Base-by-base conservation (phyloP, 805 yeast species). In the Lipomyces orientalis region DNA sequence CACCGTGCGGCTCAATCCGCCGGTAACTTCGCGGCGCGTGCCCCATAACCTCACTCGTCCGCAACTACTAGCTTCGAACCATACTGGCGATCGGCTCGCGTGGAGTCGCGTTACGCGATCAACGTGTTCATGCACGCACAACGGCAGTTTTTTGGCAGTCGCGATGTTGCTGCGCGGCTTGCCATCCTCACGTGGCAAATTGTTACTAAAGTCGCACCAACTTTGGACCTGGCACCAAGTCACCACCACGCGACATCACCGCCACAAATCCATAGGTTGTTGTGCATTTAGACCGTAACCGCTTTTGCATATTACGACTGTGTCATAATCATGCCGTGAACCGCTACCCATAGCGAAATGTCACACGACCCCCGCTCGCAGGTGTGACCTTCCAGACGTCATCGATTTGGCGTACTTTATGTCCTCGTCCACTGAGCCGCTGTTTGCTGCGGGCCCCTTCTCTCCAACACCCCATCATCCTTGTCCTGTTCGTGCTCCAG, bases 301-400 rank as follows among this genome's bases (percentile, higher is more conserved):
- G 7, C 49, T 16, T 0, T 25, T 16, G 22, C 10, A 43, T 22
- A 1, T 2, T 9, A 1, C 0, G 3, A 3, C 7, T 43, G 49
- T 8, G 22, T 19, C 49, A 43, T 43, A 43, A n/a, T 1, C 49
- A 19, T 1, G 10, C 22, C 0, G 4, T 6, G 1, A 4, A 8
- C 3, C 22, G 16, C 22, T 43, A n/a, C 49, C 6, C 49, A 16
- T 43, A n/a, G 49, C 8, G 55, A 9, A 52, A 52, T 52, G 55
- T 52, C 55, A 52, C 55, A 52, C 55, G 55, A 52, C 55, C 55
- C 55, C 55, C 31, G 55, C 55, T 22, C 34, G 55, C 29, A 25
- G 49, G 49, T 43, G 49, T 43, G 49, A 43, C 49, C 49, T 43
- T 1, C 49, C 49, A 43, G 49, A 43, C 49, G 49, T 43, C 49